Conservation (phyloP, 2,329 filamentous ascomycete genomes). For the Calonectria naviculata region DNA sequence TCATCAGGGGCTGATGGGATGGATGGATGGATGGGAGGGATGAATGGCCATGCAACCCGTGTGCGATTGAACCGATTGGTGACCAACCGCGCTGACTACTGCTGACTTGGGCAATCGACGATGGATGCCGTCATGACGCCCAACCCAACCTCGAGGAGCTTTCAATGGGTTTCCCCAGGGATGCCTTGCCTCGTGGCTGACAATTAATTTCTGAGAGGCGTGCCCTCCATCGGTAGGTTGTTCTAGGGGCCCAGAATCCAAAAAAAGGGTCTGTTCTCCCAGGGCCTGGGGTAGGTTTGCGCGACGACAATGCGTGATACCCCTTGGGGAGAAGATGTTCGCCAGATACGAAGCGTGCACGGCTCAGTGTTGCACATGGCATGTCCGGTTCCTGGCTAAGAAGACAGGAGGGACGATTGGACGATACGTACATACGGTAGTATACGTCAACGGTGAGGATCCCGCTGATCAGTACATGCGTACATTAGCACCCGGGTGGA, state of each 20-base stretch:
- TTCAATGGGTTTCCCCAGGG: background rate
- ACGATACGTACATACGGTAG: background rate
- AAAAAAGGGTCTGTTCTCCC: background rate
- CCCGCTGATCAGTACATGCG: conserved; percentile 9
- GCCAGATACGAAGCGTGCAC: conserved; percentile 12
- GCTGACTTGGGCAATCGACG: conserved; percentile 1
- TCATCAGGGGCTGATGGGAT: background rate
- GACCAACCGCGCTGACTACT: background rate
- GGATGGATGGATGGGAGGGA: background rate
- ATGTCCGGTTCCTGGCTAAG: conserved; percentile 13
- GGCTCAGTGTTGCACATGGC: conserved; percentile 2
- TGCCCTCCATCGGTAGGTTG: background rate
- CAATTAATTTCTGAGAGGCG: conserved; percentile 9
- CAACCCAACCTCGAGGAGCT: background rate
- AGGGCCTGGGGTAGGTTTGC: conserved; percentile 3
- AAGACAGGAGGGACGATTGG: background rate
- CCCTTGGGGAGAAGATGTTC: background rate
- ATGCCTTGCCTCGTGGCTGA: conserved; percentile 1
- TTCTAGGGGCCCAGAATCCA: background rate
- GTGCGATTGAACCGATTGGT: conserved; percentile 6
- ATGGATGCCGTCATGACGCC: conserved; percentile 7
- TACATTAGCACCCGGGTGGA: background rate
- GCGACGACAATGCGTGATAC: background rate
- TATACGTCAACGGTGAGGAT: conserved; percentile 19
- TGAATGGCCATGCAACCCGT: background rate